Evolutionary conservation across 495 filamentous ascomycete species (phyloP).

Genomic region (Penicillium turbatum): DNA sequence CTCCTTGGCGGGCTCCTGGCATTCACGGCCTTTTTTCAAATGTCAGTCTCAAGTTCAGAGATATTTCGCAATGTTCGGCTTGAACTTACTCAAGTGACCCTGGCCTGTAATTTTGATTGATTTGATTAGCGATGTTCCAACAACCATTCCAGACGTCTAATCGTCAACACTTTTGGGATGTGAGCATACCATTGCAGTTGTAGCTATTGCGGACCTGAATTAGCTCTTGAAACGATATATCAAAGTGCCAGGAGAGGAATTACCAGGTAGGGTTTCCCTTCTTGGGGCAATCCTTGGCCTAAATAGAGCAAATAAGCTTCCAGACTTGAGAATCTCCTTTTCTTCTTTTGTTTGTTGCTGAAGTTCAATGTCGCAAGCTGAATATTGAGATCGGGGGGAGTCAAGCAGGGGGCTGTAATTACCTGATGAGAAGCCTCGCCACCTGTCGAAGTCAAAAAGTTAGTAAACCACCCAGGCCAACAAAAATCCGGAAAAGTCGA

Average conservation of each 20-base stretch:
- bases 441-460: slow-evolving; percentile 45
- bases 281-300: slow-evolving; percentile 93
- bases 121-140: slow-evolving; percentile 9
- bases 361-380: background rate
- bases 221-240: slow-evolving; percentile 25
- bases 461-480: slow-evolving; percentile 9
- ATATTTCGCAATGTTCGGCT: background rate
- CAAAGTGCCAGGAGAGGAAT: slow-evolving; percentile 22
- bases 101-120: slow-evolving; percentile 45
- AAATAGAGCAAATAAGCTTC: slow-evolving; percentile 16
- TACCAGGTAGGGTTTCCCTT: slow-evolving; percentile 89
- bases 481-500: slow-evolving; percentile 2
- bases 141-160: background rate
- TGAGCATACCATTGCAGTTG: slow-evolving; percentile 68
- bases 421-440: slow-evolving; percentile 73
- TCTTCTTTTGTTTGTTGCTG: background rate
- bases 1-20: slow-evolving; percentile 83
- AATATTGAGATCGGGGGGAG: background rate
- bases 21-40: slow-evolving; percentile 75
- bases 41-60: slow-evolving; percentile 9
- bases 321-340: background rate
- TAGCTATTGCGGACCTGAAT: slow-evolving; percentile 47
- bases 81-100: slow-evolving; percentile 80
- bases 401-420: slow-evolving; percentile 22
- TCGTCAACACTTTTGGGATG: slow-evolving; percentile 6